phyloP scores from a whole-genome alignment of 2,329 filamentous ascomycete genomes.

The Penicillium sp. region DNA sequence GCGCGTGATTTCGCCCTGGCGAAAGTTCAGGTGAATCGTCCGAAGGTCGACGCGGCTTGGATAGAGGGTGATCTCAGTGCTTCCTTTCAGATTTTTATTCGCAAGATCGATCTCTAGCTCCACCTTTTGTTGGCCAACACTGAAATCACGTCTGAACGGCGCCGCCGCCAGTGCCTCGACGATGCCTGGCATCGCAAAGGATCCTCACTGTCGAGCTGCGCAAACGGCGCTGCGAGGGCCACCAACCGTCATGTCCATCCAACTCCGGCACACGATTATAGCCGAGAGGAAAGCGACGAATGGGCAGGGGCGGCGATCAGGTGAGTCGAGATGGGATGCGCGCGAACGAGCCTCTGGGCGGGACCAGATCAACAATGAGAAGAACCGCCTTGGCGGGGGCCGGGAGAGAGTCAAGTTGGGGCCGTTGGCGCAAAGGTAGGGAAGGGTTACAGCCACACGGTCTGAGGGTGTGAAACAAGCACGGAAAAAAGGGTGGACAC shows the following conservation, averaged over 20 bases:
- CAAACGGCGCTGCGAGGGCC: constrained; percentile 38
- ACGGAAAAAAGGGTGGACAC: background rate
- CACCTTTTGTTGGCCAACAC: constrained; percentile 80
- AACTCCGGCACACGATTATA: constrained; percentile 19
- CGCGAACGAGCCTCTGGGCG: background rate
- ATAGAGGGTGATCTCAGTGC: constrained; percentile 78
- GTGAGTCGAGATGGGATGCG: constrained; percentile 7
- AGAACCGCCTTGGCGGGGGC: background rate
- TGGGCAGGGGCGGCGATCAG: background rate
- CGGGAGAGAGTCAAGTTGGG: background rate
- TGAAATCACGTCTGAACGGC: constrained; percentile 46
- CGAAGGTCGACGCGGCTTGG: constrained; percentile 59
- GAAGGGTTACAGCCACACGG: background rate
- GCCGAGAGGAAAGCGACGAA: background rate
- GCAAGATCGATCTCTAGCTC: constrained; percentile 87
- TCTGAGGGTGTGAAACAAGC: background rate
- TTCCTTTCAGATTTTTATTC: constrained; percentile 71
- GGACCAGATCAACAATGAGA: background rate
- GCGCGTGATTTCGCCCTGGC: constrained; percentile 60
- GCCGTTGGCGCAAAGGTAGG: background rate
- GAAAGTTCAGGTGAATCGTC: constrained; percentile 61
- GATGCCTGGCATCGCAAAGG: constrained; percentile 42
- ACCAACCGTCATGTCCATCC: constrained; percentile 43
- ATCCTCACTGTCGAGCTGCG: constrained; percentile 40
- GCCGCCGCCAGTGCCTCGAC: constrained; percentile 37